A percentile compares a stretch with the other conserved stretches of the same genome.
Evolutionary conservation across 352 stramenopile genomes (phyloP).

Genomic region (Phytopythium ostracodes): DNA sequence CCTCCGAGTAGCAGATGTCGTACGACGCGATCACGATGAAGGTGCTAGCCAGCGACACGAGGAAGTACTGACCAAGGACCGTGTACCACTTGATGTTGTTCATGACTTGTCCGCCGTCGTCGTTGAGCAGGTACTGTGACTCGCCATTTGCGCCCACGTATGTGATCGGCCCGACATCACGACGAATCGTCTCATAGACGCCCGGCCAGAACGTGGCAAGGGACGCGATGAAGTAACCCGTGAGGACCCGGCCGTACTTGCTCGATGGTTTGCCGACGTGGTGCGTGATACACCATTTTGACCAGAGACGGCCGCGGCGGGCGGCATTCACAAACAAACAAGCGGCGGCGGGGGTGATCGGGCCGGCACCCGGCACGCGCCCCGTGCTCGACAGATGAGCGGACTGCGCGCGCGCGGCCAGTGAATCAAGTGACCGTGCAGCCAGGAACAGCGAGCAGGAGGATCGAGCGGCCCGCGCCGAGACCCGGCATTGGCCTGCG

Average conservation of each 20-base stretch:
- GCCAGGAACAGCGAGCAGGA: no score
- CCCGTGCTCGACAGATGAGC: no score
- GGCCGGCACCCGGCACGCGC: no score
- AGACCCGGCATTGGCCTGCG: no score
- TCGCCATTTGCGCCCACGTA: constrained; percentile 11
- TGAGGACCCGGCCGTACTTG: constrained; percentile 24
- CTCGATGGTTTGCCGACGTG: constrained; percentile 23
- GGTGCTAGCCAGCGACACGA: constrained; percentile 27
- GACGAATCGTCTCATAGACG: constrained; percentile 21
- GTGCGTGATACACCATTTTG: no score
- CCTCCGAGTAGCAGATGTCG: constrained; percentile 24
- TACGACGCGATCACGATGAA: constrained; percentile 34
- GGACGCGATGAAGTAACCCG: constrained; percentile 24
- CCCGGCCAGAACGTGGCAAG: constrained; percentile 32
- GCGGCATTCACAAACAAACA: no score
- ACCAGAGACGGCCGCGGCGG: no score
- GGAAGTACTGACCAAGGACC: constrained; percentile 37
- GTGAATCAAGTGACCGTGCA: no score
- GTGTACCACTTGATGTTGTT: constrained; percentile 8
- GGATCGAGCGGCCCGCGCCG: no score
- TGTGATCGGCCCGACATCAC: constrained; percentile 10
- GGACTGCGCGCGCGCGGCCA: no score
- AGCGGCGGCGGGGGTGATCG: no score
- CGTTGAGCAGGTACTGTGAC: constrained; percentile 18
- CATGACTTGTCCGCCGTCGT: constrained; percentile 19